These are phyloP conservation scores for Arthrobotrys sinensis DNA, from an alignment of 2,329 filamentous ascomycete genomes.

Conservation along the genomic window DNA sequence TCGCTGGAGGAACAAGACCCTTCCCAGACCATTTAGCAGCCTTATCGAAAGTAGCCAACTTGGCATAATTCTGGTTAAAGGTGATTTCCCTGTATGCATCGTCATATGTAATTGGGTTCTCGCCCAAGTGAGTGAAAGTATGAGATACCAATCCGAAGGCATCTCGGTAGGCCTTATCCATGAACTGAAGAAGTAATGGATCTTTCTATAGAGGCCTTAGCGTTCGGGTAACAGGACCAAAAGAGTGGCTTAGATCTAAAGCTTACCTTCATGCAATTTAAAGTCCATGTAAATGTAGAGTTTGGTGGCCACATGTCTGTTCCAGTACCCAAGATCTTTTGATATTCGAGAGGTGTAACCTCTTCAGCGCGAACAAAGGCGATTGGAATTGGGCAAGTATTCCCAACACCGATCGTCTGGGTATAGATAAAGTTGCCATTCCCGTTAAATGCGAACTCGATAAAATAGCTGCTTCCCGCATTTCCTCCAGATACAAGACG, in stretches of 20 bases:
- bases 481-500: slow-evolving; percentile 68
- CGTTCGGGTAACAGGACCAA: too few relatives aligned
- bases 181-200: slow-evolving; percentile 42
- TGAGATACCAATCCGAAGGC: slow-evolving; percentile 75
- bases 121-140: slow-evolving; percentile 75
- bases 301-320: slow-evolving; percentile 70
- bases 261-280: slow-evolving; percentile 45
- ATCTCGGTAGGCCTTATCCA: slow-evolving; percentile 70
- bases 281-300: slow-evolving; percentile 41
- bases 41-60: slow-evolving; percentile 71
- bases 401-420: slow-evolving; percentile 63
- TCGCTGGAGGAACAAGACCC: slow-evolving; percentile 76
- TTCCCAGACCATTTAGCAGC: slow-evolving; percentile 71
- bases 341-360: slow-evolving; percentile 69
- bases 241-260: neutral
- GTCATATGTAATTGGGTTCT: slow-evolving; percentile 75
- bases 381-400: slow-evolving; percentile 60
- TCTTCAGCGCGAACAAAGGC: slow-evolving; percentile 64
- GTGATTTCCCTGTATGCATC: slow-evolving; percentile 74
- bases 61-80: slow-evolving; percentile 75
- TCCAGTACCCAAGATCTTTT: slow-evolving; percentile 71
- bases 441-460: slow-evolving; percentile 74
- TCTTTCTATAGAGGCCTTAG: slow-evolving; percentile 32
- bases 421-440: slow-evolving; percentile 71
- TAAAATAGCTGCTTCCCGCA: slow-evolving; percentile 71